Conservation (phyloP, 345 rosid genomes). For the Bruguiera gymnorhiza region DNA sequence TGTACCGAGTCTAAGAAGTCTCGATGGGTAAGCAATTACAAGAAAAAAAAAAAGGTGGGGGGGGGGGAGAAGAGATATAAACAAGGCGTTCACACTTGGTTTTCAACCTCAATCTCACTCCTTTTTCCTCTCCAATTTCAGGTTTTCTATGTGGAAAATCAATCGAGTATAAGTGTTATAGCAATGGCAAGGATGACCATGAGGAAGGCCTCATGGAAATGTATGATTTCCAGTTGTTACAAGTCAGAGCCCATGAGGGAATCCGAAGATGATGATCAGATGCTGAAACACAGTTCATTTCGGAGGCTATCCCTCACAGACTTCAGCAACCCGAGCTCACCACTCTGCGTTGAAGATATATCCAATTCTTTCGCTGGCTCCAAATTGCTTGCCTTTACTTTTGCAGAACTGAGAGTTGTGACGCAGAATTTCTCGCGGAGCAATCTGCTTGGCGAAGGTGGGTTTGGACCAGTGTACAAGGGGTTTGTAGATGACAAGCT, state of each 20-base stretch:
- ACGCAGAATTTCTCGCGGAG: constrained; percentile 50
- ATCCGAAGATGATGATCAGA: constrained; percentile 11
- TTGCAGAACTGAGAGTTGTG: constrained; percentile 45
- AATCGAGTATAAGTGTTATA: not conserved
- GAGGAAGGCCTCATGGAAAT: constrained; percentile 44
- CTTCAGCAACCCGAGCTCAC: constrained; percentile 52
- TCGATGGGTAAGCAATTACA: no score
- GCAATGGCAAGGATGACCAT: constrained; percentile 16
- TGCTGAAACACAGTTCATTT: constrained; percentile 38
- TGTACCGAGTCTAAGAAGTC: no score
- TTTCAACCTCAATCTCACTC: not conserved
- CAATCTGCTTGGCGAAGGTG: constrained; percentile 72
- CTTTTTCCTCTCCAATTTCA: not conserved
- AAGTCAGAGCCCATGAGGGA: constrained; percentile 24
- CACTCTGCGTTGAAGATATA: constrained; percentile 51
- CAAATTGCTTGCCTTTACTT: constrained; percentile 49
- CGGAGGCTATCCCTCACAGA: constrained; percentile 52
- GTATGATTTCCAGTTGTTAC: constrained; percentile 45
- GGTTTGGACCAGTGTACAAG: constrained; percentile 76
- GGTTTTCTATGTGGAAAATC: not conserved
- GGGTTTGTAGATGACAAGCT: constrained; percentile 61
- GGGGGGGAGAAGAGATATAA: no score
- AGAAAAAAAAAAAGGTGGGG: no score
- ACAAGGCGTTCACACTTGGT: no score
- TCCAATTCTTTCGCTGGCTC: constrained; percentile 56